phyloP scores from a whole-genome alignment of 139 green algal species.

The Picochlorum sp. region DNA sequence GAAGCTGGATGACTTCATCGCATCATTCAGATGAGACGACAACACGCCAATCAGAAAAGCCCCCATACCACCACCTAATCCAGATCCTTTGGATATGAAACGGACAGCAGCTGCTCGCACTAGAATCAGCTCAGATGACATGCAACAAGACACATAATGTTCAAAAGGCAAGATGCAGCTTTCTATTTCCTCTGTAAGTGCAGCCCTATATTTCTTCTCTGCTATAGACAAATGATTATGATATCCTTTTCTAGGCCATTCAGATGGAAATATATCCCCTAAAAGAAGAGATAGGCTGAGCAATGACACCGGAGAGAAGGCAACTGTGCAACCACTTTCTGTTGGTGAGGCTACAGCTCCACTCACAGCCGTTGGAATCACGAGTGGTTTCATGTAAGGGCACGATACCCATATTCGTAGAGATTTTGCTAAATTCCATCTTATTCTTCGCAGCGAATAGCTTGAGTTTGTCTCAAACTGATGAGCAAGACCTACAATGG shows the following conservation, averaged over 20 bases:
- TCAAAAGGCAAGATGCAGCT: slow-evolving; percentile 17
- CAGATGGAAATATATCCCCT: not conserved
- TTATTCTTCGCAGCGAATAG: not conserved
- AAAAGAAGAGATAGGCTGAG: not conserved
- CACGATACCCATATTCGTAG: not conserved
- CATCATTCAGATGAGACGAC: slow-evolving; percentile 28
- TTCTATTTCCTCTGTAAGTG: slow-evolving; percentile 2
- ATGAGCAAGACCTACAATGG: not conserved
- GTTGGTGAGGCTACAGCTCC: not conserved
- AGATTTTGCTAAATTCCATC: not conserved
- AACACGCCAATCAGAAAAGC: slow-evolving; percentile 48
- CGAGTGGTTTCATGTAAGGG: not conserved
- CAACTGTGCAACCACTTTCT: not conserved
- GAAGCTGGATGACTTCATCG: not conserved
- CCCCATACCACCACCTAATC: slow-evolving; percentile 58
- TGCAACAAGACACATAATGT: slow-evolving; percentile 16
- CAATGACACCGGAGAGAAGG: not conserved
- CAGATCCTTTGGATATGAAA: slow-evolving; percentile 37
- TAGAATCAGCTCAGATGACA: slow-evolving; percentile 32
- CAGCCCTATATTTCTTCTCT: not conserved
- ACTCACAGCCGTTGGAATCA: not conserved
- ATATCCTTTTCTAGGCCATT: not conserved
- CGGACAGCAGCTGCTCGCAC: slow-evolving; percentile 41
- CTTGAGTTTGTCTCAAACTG: not conserved
- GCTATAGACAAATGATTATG: not conserved